These are phyloP conservation scores for Scheffersomyces quercinus DNA, from an alignment of 1,139 yeast genomes.

Conservation along the genomic window DNA sequence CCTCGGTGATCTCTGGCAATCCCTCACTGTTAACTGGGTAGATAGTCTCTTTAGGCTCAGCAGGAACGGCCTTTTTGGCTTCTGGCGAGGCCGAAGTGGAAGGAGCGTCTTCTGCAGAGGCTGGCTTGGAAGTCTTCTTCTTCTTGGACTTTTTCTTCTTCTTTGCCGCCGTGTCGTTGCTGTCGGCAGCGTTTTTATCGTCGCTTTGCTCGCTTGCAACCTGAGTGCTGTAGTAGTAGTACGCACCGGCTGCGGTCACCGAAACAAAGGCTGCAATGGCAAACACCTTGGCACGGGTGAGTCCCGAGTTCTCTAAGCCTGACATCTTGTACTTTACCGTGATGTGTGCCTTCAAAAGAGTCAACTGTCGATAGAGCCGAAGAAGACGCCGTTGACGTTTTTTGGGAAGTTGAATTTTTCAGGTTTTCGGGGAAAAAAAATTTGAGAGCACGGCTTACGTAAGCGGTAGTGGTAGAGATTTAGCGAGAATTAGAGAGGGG, in stretches of 20 bases:
- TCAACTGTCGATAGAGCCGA: no score
- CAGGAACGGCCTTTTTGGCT: slow-evolving; percentile 11
- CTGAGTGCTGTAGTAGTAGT: slow-evolving; percentile 48
- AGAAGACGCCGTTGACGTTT: no score
- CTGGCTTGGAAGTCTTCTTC: slow-evolving; percentile 28
- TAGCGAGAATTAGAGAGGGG: no score
- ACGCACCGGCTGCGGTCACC: slow-evolving; percentile 62
- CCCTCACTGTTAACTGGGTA: slow-evolving; percentile 56
- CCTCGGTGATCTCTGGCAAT: slow-evolving; percentile 55
- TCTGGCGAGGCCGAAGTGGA: slow-evolving; percentile 12
- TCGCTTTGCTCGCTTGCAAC: slow-evolving; percentile 13
- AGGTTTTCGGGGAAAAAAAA: no score
- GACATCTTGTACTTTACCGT: no score
- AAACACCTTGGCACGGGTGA: no score
- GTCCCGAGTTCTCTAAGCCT: no score
- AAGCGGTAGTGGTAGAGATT: no score
- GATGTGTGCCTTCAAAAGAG: no score
- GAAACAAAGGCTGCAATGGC: background rate
- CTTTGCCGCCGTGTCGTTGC: slow-evolving; percentile 13
- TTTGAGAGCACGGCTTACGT: no score
- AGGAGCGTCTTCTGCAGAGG: slow-evolving; percentile 15
- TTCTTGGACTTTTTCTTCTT: slow-evolving; percentile 42
- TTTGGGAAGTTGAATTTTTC: no score
- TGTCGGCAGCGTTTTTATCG: slow-evolving; percentile 12
- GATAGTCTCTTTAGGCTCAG: slow-evolving; percentile 17